These are phyloP conservation scores for Globisporangium solare DNA, from an alignment of 352 stramenopile genomes.

Conservation along the genomic window DNA sequence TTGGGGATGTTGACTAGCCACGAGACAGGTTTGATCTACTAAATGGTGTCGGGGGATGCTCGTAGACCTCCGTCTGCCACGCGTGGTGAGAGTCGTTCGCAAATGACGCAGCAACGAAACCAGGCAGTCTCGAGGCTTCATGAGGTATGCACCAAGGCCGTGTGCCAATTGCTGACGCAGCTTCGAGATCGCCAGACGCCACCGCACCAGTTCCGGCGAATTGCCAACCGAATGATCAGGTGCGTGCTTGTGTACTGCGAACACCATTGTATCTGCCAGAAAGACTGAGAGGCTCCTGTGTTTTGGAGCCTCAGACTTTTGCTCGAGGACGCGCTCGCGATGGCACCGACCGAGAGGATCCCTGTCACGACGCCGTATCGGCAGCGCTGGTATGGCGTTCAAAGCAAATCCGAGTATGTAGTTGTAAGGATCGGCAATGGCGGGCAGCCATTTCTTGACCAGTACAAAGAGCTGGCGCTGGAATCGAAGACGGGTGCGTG, in stretches of 20 bases:
- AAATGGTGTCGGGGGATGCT: too few species aligned
- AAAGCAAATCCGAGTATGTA: slow-evolving; percentile 1
- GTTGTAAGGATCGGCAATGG: slow-evolving; percentile 12
- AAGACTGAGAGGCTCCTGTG: neutral
- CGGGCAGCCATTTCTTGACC: slow-evolving; percentile 6
- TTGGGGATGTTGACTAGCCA: too few species aligned
- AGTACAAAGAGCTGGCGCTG: slow-evolving; percentile 3
- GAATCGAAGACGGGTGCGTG: slow-evolving; percentile 4
- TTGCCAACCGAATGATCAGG: slow-evolving; percentile 7
- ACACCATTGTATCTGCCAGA: neutral
- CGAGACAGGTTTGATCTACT: too few species aligned
- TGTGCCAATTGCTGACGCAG: slow-evolving; percentile 7
- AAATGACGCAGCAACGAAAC: too few species aligned
- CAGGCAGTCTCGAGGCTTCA: slow-evolving; percentile 1
- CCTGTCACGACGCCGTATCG: slow-evolving; percentile 3
- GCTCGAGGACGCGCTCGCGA: slow-evolving; percentile 10
- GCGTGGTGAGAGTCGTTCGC: too few species aligned
- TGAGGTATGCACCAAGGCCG: neutral
- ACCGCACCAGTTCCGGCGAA: slow-evolving; percentile 6
- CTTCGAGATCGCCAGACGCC: slow-evolving; percentile 10
- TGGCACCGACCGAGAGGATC: neutral
- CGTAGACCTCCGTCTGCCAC: too few species aligned
- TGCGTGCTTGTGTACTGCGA: neutral
- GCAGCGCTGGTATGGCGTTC: slow-evolving; percentile 3
- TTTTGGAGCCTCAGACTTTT: neutral